phyloP scores from a whole-genome alignment of 2,329 filamentous ascomycete genomes.

The Ophiobolus disseminans region DNA sequence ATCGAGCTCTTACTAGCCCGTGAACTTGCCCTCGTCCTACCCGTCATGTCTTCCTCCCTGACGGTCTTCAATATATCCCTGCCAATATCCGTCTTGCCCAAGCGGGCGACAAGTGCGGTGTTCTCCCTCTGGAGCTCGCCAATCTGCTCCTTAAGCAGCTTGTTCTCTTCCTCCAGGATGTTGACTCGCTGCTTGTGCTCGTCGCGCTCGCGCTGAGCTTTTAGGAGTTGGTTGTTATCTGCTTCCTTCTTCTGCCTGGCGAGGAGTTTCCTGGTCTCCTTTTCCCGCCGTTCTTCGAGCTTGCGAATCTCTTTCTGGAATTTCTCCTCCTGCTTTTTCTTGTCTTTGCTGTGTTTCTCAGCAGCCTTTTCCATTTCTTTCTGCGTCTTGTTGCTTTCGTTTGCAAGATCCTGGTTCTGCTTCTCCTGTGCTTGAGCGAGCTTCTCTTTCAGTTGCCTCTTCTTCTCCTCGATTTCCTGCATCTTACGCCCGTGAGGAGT shows the following conservation, averaged over 20 bases:
- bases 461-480: conserved; percentile 66
- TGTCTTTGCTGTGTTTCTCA: conserved; percentile 68
- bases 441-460: conserved; percentile 66
- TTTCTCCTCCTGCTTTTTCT: conserved; percentile 51
- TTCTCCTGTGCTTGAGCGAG: conserved; percentile 63
- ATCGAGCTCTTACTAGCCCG: conserved; percentile 32
- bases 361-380: conserved; percentile 66
- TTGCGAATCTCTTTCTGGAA: conserved; percentile 61
- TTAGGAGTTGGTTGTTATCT: conserved; percentile 56
- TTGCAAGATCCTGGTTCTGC: conserved; percentile 48
- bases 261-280: conserved; percentile 70
- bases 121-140: conserved; percentile 66
- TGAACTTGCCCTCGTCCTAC: conserved; percentile 34
- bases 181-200: conserved; percentile 55
- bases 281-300: conserved; percentile 70
- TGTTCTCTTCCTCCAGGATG: conserved; percentile 57
- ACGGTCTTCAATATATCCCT: conserved; percentile 41
- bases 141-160: conserved; percentile 59
- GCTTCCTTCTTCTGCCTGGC: conserved; percentile 69
- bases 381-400: conserved; percentile 46
- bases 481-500: conserved; percentile 60
- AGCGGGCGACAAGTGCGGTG: conserved; percentile 55
- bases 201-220: conserved; percentile 58
- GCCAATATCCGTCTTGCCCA: conserved; percentile 52
- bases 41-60: conserved; percentile 35